Base-by-base conservation (phyloP, 2,329 filamentous ascomycete species). In the Ilyonectria mors-panacis region DNA sequence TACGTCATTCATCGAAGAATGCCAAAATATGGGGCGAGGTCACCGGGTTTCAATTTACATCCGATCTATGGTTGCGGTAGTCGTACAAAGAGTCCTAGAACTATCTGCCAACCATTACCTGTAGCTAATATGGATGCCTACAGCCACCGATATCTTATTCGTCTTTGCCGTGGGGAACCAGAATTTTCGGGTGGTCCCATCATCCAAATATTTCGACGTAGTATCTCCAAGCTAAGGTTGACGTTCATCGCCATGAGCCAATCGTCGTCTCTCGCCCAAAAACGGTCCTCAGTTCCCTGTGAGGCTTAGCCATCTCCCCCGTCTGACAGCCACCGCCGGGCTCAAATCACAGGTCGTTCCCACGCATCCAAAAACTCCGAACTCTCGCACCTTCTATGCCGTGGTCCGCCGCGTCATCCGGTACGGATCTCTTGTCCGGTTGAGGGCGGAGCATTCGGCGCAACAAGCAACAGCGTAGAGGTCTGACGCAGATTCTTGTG, bases 291-390 rank as follows among this genome's bases (percentile, higher is more conserved):
- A 23, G 19, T 21, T 53, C 19, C 42, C 50, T 57, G 45, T 33
- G 39, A 51, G 35, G 17, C 45, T 30, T n/a, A 26, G 23, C 19
- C 39, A 17, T 23, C 51, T 60, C 26, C 37, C 33, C 55, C 19
- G 30, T 35, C 50, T 30, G 26, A 47, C 26, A 50, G 45, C 42
- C 44, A 53, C 57, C 51, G 21, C 47, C 44, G 28, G 58, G 26
- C 47, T 61, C 63, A 61, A 62, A 61, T 66, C 37, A 66, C 42
- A 61, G 33, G 37, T 21, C 8, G 37, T 23, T 66, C 30, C 58
- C 35, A 58, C 48, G 53, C 50, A 68, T 59, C 62, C 59, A 53
- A 68, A 57, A 75, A 75, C 73, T 70, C 73, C 73, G 69, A 75
- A 75, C 73, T 73, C 68, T 72, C 68, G 59, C 47, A 44, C 57